Evolutionary conservation across 2,329 filamentous ascomycete species (phyloP), one percentile per base, ranked within the genome.

Genomic region (Epichloe amarillans): DNA sequence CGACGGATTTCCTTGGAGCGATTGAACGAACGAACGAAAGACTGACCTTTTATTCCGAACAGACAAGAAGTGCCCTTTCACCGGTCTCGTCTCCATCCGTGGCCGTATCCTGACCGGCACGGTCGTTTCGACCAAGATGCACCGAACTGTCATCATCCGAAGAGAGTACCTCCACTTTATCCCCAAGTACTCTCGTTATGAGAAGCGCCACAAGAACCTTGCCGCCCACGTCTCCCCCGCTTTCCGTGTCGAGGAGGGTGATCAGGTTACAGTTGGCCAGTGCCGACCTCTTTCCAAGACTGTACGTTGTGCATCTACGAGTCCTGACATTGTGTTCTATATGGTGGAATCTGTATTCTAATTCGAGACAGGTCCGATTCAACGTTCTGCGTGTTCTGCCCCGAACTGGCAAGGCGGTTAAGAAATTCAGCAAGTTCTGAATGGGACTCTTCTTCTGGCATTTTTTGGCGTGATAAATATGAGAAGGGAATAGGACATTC

Each of bases 11-110:
- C 4, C 19, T 11, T 4, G 10, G 26, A 33, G 17, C n/a, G 17
- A 15, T 42, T 23, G n/a, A 19, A 8, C 19, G 21, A 33, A 19
- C 26, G 30, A 26, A 26, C 23, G 23, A 41, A 19, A 21, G 23
- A 50, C 52, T 53, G 43, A 53, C 46, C 15, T 41, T 5, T 15
- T 4, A 12, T 47, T 48, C 46, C 26, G 12, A 56, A 67, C 69
- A 95, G 93, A 98, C 86, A 98, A 98, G 88, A 98, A 98, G 83
- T 98, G 93, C 86, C 93, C 93, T 64, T 98, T 98, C 86, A 95
- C 89, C 66, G 94, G 94, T 73, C 81, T 91, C 73, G 90, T 98
- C 73, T 97, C 93, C 62, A 98, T 98, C 81, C 93, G 93, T 80
- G 93, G 93, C 75, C 91, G 93, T 91, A 98, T 98, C 83, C 82